phyloP scores from a whole-genome alignment of 2,329 filamentous ascomycete genomes.

The Trichoderma harzianum region DNA sequence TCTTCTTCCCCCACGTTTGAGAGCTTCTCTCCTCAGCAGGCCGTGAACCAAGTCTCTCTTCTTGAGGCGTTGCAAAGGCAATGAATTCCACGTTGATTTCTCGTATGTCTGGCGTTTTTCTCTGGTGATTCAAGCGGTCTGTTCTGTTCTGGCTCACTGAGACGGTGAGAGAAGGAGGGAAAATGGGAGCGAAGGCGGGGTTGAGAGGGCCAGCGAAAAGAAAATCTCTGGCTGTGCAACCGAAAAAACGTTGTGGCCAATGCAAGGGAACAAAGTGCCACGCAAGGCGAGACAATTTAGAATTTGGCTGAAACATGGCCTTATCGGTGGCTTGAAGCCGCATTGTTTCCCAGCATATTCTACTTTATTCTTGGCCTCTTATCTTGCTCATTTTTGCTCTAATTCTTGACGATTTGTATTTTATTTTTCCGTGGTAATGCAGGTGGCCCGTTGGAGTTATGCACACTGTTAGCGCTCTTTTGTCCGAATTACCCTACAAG shows the following conservation, averaged over 20 bases:
- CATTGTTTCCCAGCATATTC: background rate
- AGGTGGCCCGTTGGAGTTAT: background rate
- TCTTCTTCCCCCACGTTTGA: background rate
- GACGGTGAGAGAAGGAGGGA: slow-evolving; percentile 12
- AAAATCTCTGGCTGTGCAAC: slow-evolving; percentile 5
- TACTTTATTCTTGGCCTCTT: too few relatives aligned
- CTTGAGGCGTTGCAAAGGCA: background rate
- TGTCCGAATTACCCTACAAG: background rate
- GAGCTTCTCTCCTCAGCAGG: background rate
- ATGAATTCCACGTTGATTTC: background rate
- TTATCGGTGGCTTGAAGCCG: background rate
- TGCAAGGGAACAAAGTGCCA: background rate
- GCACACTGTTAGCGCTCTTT: background rate
- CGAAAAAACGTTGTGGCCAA: background rate
- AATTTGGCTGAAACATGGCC: background rate
- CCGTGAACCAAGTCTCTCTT: background rate
- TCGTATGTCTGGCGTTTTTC: background rate
- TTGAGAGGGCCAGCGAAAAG: background rate
- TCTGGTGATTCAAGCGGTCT: background rate
- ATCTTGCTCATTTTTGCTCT: background rate
- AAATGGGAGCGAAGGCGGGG: slow-evolving; percentile 7
- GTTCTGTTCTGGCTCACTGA: background rate
- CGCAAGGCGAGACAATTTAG: background rate
- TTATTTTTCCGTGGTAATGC: background rate
- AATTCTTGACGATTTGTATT: background rate